Evolutionary conservation across 345 rosid species (phyloP), one percentile per base, ranked within the genome.

Genomic region (Camelina laxa): DNA sequence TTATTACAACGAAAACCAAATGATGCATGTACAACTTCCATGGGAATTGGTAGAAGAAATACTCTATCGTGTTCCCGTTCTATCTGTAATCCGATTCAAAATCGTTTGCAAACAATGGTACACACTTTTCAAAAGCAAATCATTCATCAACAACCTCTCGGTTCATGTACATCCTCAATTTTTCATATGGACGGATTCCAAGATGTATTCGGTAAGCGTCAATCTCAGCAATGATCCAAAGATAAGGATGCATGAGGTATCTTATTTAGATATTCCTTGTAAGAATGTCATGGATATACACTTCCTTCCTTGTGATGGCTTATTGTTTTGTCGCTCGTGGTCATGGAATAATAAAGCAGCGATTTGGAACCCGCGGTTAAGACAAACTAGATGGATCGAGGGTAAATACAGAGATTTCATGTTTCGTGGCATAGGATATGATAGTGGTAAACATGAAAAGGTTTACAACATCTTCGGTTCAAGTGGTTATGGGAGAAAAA

Each of bases 81-180:
- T 2, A 2, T 45, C 50, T 45, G 1, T 45, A 45, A 45, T 6
- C 19, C 50, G 50, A 45, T 45, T 45, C 50, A 45, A 45, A 45
- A 45, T 45, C 19, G 50, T 45, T 45, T 45, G 50, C 50, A 45
- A 45, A 45, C 50, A 45, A 45, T 45, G 50, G 50, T 15, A 45
- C 17, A n/a, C 19, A 45, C 50, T 45, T 45, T 15, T 45, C 50
- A 2, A 45, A 45, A 45, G 17, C 4, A 45, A 45, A 6, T 45
- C 50, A 9, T 45, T 45, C 50, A 16, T 45, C 9, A 45, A n/a
- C 50, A 45, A 45, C 50, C 8, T n/a, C 19, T 15, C 6, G 0
- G 50, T 45, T 45, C 50, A 3, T 45, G 50, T 6, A 1, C 50
- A 9, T 45, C 50, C 50, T 15, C 50, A 45, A n/a, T 45, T 45